A percentile compares a stretch with the other conserved stretches of the same genome.
These are phyloP conservation scores for Candida quercuum DNA, from an alignment of 805 yeast species.

Conservation along the genomic window DNA sequence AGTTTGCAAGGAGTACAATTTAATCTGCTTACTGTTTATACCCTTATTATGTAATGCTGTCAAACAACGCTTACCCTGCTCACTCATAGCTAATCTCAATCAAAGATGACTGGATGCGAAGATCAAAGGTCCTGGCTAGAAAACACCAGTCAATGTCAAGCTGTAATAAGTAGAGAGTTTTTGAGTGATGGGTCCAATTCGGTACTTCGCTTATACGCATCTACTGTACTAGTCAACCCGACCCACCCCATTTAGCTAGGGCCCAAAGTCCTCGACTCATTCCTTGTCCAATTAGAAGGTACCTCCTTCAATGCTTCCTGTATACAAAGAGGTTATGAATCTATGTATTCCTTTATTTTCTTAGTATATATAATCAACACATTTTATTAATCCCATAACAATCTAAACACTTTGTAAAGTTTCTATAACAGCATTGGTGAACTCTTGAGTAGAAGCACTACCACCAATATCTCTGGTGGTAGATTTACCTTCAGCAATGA, in stretches of 20 bases:
- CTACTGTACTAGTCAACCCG: no score
- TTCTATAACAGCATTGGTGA: slow-evolving; percentile 83
- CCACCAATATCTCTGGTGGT: slow-evolving; percentile 94
- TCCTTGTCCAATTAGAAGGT: no score
- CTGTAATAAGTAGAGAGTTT: background rate
- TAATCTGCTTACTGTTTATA: no score
- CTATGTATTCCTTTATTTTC: background rate
- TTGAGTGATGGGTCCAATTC: no score
- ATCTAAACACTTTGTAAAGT: slow-evolving; percentile 1
- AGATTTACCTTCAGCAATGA: slow-evolving; percentile 79
- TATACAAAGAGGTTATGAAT: background rate
- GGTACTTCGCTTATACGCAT: no score
- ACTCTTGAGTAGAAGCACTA: slow-evolving; percentile 80
- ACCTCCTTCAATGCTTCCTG: no score
- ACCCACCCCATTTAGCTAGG: no score
- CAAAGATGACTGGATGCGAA: background rate
- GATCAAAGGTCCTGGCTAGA: background rate
- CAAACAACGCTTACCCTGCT: no score
- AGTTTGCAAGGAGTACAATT: no score
- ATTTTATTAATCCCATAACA: slow-evolving; percentile 2
- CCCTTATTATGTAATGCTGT: background rate
- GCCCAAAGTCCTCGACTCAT: no score
- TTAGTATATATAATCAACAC: background rate
- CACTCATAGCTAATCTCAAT: slow-evolving; percentile 9
- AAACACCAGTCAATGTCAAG: background rate